These are phyloP conservation scores for Mrakiaceae sp. DNA, from an alignment of 1,284 basidiomycete species.

Conservation along the genomic window DNA sequence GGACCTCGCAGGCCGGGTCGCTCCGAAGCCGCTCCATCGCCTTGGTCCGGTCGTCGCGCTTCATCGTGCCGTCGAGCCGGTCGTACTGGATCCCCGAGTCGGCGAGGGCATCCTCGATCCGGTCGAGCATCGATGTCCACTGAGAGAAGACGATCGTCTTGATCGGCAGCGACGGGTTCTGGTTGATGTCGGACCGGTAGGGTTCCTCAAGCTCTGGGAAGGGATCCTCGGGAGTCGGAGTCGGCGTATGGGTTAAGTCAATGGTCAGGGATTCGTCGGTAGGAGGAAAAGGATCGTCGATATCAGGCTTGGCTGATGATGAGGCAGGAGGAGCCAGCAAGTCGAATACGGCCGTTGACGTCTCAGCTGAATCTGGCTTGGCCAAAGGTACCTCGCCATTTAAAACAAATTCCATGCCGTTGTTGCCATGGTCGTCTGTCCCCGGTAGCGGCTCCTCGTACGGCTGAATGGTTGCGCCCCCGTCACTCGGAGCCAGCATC, in stretches of 20 bases:
- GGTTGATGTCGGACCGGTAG: not conserved
- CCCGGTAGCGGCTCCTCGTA: too few species aligned
- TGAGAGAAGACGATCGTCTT: slow-evolving; percentile 50
- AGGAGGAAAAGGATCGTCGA: not conserved
- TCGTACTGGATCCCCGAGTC: slow-evolving; percentile 69
- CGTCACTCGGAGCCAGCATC: too few species aligned
- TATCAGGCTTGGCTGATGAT: too few species aligned
- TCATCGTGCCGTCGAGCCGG: slow-evolving; percentile 92
- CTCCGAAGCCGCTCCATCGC: slow-evolving; percentile 83
- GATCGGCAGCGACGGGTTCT: slow-evolving; percentile 16
- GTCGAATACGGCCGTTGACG: too few species aligned
- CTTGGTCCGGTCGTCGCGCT: slow-evolving; percentile 76
- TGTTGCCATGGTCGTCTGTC: too few species aligned
- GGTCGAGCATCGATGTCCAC: slow-evolving; percentile 93
- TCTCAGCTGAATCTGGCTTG: too few species aligned
- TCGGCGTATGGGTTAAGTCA: not conserved
- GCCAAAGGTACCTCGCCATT: too few species aligned
- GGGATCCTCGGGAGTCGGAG: not conserved
- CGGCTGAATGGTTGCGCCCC: too few species aligned
- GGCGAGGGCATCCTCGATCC: slow-evolving; percentile 84
- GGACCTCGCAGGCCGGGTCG: slow-evolving; percentile 73
- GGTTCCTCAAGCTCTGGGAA: slow-evolving; percentile 8
- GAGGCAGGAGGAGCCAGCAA: too few species aligned
- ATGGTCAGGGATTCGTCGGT: not conserved
- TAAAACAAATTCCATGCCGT: too few species aligned